phyloP scores from a whole-genome alignment of 768 basidiomycete species.

The Kwoniella pini region DNA sequence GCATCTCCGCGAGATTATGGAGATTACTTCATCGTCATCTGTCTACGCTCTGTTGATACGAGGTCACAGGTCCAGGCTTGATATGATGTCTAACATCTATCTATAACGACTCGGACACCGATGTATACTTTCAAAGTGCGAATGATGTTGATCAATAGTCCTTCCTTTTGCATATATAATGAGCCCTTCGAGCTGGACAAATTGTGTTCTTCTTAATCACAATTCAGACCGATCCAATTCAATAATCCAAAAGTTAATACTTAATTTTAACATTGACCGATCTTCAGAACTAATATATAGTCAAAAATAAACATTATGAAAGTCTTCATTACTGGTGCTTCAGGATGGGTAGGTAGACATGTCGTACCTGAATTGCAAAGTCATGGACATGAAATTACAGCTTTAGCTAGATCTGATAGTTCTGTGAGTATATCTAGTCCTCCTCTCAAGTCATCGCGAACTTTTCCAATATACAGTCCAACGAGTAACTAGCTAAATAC shows the following conservation, averaged over 20 bases:
- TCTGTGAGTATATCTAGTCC: constrained; percentile 14
- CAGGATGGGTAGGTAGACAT: constrained; percentile 31
- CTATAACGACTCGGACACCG: too few species aligned
- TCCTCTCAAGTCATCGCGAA: not conserved
- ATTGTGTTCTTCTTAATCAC: too few species aligned
- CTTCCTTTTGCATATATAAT: too few species aligned
- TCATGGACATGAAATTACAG: constrained; percentile 33
- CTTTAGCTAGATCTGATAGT: constrained; percentile 29
- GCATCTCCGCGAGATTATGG: not conserved
- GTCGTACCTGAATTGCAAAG: constrained; percentile 22
- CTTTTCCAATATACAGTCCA: not conserved
- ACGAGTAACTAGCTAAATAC: not conserved
- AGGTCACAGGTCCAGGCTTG: too few species aligned
- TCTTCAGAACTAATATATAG: not conserved
- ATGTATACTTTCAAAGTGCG: too few species aligned
- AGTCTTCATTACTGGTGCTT: constrained; percentile 45
- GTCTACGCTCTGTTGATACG: too few species aligned
- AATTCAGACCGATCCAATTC: too few species aligned
- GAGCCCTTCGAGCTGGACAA: too few species aligned
- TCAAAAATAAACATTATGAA: constrained; percentile 20
- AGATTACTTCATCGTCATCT: too few species aligned
- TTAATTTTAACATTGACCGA: not conserved
- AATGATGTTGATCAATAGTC: too few species aligned
- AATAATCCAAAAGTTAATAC: too few species aligned
- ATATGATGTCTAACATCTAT: too few species aligned